Conservation (phyloP, 169 alveolate genomes). For the Eimeria acervulina region DNA sequence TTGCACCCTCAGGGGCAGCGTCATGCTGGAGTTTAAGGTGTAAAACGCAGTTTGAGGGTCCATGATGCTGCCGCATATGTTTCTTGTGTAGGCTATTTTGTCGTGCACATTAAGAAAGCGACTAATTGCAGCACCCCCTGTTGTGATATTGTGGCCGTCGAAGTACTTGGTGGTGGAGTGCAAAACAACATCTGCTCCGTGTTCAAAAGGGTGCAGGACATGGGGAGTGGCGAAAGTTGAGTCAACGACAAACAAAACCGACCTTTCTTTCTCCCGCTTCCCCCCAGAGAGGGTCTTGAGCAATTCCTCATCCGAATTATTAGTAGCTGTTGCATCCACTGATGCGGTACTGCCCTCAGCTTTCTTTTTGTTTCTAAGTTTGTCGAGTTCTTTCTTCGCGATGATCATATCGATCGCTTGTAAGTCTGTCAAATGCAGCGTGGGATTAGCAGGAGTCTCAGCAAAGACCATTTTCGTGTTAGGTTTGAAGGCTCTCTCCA, state of each 20-base stretch:
- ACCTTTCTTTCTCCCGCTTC: background rate
- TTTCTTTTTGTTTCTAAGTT: background rate
- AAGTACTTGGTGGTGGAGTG: slow-evolving; percentile 88
- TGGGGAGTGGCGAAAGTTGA: slow-evolving; percentile 90
- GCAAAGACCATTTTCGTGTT: slow-evolving; percentile 87
- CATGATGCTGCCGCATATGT: slow-evolving; percentile 89
- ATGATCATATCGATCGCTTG: slow-evolving; percentile 83
- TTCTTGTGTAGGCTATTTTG: slow-evolving; percentile 85
- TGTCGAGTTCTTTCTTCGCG: slow-evolving; percentile 80
- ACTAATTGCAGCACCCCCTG: slow-evolving; percentile 87
- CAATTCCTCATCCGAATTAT: background rate
- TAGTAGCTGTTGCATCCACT: background rate
- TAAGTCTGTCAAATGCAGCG: slow-evolving; percentile 85
- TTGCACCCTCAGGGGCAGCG: slow-evolving; percentile 85
- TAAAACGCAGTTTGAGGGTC: slow-evolving; percentile 86
- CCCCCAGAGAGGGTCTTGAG: slow-evolving; percentile 1
- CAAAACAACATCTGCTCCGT: slow-evolving; percentile 85
- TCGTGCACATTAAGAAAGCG: slow-evolving; percentile 71
- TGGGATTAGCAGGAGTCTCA: slow-evolving; percentile 90
- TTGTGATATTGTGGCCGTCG: slow-evolving; percentile 89
- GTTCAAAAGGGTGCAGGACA: slow-evolving; percentile 85
- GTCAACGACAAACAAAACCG: slow-evolving; percentile 82
- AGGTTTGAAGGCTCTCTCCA: slow-evolving; percentile 85
- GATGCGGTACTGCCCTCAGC: background rate
- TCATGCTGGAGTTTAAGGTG: slow-evolving; percentile 84